Evolutionary conservation across 495 filamentous ascomycete genomes (phyloP).

Genomic region (Neurospora sp.): DNA sequence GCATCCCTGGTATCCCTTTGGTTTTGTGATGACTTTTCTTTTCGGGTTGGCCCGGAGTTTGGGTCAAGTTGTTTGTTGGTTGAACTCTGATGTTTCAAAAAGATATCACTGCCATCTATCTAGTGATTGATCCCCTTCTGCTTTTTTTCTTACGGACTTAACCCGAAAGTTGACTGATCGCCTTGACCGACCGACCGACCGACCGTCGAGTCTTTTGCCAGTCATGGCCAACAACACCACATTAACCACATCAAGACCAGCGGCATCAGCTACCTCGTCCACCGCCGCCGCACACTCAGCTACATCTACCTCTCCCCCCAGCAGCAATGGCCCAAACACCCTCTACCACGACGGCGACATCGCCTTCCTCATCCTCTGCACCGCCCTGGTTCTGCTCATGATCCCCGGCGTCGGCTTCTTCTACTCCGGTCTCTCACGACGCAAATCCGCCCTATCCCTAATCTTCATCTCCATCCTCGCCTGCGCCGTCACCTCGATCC

Average conservation of each 20-base stretch:
- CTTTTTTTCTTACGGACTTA: neutral
- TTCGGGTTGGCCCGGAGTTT: neutral
- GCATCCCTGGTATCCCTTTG: neutral
- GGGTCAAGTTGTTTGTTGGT: neutral
- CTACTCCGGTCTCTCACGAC: slow-evolving; percentile 88
- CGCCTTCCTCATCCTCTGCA: slow-evolving; percentile 77
- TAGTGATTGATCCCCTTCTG: neutral
- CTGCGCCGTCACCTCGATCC: slow-evolving; percentile 77
- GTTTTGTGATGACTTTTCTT: neutral
- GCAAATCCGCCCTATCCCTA: slow-evolving; percentile 86
- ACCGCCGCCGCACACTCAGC: neutral
- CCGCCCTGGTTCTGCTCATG: slow-evolving; percentile 89
- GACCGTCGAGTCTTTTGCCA: neutral
- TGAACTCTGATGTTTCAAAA: neutral
- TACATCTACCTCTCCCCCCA: slow-evolving; percentile 10
- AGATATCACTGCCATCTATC: neutral
- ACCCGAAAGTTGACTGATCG: neutral
- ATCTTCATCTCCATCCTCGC: slow-evolving; percentile 96
- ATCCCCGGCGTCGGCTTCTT: slow-evolving; percentile 98
- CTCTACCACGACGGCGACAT: slow-evolving; percentile 65
- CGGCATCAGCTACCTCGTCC: neutral
- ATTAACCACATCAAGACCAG: neutral
- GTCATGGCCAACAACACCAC: neutral
- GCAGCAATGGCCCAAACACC: slow-evolving; percentile 26
- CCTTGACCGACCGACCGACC: neutral